Evolutionary conservation across 768 basidiomycete species (phyloP).

Genomic region (Galerina sulciceps): DNA sequence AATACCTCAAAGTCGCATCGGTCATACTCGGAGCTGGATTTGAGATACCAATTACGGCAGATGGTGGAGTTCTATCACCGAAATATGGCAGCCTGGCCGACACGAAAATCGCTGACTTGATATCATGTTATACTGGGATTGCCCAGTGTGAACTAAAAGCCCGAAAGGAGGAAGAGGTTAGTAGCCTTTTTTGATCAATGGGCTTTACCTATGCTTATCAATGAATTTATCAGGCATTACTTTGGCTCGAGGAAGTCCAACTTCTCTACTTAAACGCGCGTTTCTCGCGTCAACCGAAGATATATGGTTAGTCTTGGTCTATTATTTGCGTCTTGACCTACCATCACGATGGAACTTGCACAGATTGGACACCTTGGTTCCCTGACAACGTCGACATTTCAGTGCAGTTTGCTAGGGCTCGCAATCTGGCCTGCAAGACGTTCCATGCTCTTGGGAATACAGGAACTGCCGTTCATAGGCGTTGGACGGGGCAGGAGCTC

Average conservation of each 20-base stretch:
- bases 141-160: slow-evolving; percentile 21
- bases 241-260: slow-evolving; percentile 18
- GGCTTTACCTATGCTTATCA: too few species aligned
- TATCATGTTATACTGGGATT: slow-evolving; percentile 21
- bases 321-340: neutral
- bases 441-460: slow-evolving; percentile 38
- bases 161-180: slow-evolving; percentile 5
- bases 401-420: slow-evolving; percentile 28
- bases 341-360: neutral
- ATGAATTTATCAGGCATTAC: slow-evolving; percentile 2
- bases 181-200: neutral
- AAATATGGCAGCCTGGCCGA: neutral
- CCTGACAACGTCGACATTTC: slow-evolving; percentile 26
- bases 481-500: slow-evolving; percentile 20
- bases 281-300: neutral
- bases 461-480: slow-evolving; percentile 30
- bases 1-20: neutral
- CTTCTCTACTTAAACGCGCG: slow-evolving; percentile 15
- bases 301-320: slow-evolving; percentile 7
- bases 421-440: slow-evolving; percentile 24
- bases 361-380: slow-evolving; percentile 13
- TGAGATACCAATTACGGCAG: neutral
- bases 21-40: neutral
- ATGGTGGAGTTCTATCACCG: neutral
- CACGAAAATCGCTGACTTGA: slow-evolving; percentile 17